These are phyloP conservation scores for Oryza officinalis DNA, from an alignment of 176 grass and related monocot species.

Conservation along the genomic window DNA sequence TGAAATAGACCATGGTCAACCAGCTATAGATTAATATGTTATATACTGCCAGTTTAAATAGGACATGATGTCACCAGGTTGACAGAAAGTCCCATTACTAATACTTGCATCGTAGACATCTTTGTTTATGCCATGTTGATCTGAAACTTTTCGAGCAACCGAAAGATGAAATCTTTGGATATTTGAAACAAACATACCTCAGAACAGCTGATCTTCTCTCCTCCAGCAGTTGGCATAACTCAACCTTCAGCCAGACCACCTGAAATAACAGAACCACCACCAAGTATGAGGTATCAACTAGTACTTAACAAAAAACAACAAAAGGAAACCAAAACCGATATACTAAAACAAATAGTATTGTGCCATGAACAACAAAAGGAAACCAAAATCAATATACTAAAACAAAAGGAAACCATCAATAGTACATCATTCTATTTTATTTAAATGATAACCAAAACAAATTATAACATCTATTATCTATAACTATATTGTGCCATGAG, in stretches of 20 bases:
- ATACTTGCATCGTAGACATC: conserved; percentile 11
- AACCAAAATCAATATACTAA: background rate
- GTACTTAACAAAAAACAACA: conserved; percentile 27
- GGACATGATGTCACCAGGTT: background rate
- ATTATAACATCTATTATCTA: background rate
- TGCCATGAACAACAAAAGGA: background rate
- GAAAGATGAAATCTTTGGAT: background rate
- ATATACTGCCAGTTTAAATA: conserved; percentile 8
- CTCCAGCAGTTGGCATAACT: conserved; percentile 85
- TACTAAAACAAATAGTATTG: background rate
- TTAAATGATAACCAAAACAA: background rate
- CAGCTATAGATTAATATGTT: background rate
- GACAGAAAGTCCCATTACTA: background rate
- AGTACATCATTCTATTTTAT: background rate
- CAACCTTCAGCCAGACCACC: conserved; percentile 89
- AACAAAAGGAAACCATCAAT: no score
- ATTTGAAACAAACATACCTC: conserved; percentile 63
- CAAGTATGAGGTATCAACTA: background rate
- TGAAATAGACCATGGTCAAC: background rate
- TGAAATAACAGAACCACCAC: conserved; percentile 35
- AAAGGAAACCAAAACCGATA: background rate
- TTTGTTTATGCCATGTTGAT: conserved; percentile 5
- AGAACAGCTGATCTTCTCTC: conserved; percentile 91
- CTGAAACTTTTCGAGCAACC: conserved; percentile 16
- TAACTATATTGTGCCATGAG: background rate